Percentiles rank a stretch among this genome's conserved stretches.
Evolutionary conservation across 495 filamentous ascomycete species (phyloP).

Genomic region (Thermochaetoides thermophila): DNA sequence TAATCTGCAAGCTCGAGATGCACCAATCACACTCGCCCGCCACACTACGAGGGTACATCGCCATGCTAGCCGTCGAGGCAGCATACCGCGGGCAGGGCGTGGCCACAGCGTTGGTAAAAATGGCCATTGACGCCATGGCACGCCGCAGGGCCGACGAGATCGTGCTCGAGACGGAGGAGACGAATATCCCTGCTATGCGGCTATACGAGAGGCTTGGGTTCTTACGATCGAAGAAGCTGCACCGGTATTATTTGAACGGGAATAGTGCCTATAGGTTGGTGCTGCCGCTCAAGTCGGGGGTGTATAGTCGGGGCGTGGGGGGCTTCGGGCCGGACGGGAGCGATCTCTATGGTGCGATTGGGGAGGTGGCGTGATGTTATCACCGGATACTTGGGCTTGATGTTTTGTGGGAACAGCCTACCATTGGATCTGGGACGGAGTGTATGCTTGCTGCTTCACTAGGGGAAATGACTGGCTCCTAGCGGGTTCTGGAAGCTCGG

Average conservation of each 20-base stretch:
- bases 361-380: too few species aligned
- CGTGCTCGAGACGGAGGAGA: conserved; percentile 92
- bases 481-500: too few species aligned
- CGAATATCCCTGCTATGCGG: conserved; percentile 80
- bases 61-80: conserved; percentile 84
- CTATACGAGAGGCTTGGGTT: conserved; percentile 93
- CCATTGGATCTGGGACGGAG: too few species aligned
- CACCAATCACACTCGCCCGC: conserved; percentile 57
- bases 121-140: conserved; percentile 88
- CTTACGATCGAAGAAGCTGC: conserved; percentile 78
- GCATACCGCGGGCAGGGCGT: conserved; percentile 74
- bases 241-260: conserved; percentile 93
- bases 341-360: conserved; percentile 1
- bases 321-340: conserved; percentile 14
- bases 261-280: conserved; percentile 86
- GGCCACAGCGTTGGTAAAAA: conserved; percentile 73
- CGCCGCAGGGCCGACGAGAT: conserved; percentile 79
- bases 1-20: conserved; percentile 90
- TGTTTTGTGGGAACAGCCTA: too few species aligned
- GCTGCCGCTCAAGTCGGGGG: conserved; percentile 54
- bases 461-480: too few species aligned
- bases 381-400: too few species aligned
- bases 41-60: conserved; percentile 86
- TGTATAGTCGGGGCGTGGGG: conserved; percentile 14
- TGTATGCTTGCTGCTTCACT: too few species aligned